Evolutionary conservation across 1,284 basidiomycete species (phyloP), one percentile per base, ranked within the genome.

Genomic region (Amylostereum areolatum): DNA sequence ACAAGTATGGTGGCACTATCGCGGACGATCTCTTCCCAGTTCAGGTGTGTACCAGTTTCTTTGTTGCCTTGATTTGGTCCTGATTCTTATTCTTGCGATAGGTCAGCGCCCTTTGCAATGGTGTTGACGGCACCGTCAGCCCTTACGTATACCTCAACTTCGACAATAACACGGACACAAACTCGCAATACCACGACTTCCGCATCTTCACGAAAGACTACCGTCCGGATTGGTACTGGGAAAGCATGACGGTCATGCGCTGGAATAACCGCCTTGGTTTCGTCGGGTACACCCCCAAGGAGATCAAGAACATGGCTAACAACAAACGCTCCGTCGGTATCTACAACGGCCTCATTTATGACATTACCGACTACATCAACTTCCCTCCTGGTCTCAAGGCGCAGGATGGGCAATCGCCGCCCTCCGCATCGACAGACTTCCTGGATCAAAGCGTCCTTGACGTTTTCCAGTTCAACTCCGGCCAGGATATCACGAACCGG

Each of bases 181-280:
- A 92, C 61, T 71, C 89, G n/a, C 74, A 83, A 57, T 99, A 99
- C 66, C 96, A 99, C 66, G 95, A 98, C 66, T 99, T 99, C 81
- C 87, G 94, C 37, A 83, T 81, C 0, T 84, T 74, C 60, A 89
- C 86, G 29, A 88, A 86, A 53, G 95, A 99, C 63, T 86, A 87
- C 0, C 83, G 95, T 25, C 93, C 94, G 0, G 96, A 99, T 66
- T 99, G 96, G 97, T 99, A 99, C 69, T 93, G 89, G 57, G 90
- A 99, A 71, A 79, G 75, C 56, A 95, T 95, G 92, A 84, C 87
- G 5, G 70, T 79, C 59, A 85, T 99, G 83, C 88, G 94, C 4
- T 95, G 87, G 74, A 88, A 83, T 51, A 86, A 83, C 59, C 86
- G 94, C 46, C 79, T 85, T 43, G 95, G 96, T 0, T 98, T 96